These are phyloP conservation scores for Fusarium hostae DNA, from an alignment of 2,329 filamentous ascomycete species.

Conservation along the genomic window DNA sequence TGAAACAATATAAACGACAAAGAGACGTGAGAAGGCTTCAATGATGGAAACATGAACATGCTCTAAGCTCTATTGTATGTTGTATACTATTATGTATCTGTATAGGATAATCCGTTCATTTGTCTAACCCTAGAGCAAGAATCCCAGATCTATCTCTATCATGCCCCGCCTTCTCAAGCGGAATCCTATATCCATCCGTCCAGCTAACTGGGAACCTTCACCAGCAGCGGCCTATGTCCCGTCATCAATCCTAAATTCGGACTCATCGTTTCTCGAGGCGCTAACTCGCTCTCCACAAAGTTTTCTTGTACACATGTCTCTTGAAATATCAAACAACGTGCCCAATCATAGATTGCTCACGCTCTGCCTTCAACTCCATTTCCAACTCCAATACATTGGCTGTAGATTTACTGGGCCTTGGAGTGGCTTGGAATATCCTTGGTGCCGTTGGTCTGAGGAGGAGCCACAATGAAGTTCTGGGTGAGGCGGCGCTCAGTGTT, in stretches of 20 bases:
- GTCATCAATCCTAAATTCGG: conserved; percentile 44
- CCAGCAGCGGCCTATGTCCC: conserved; percentile 37
- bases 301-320: conserved; percentile 41
- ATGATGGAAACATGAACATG: conserved; percentile 13
- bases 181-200: conserved; percentile 36
- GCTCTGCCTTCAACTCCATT: conserved; percentile 8
- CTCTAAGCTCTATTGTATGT: conserved; percentile 29
- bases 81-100: conserved; percentile 38
- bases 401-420: conserved; percentile 46
- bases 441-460: conserved; percentile 51
- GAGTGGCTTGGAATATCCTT: conserved; percentile 54
- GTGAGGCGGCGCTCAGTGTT: conserved; percentile 64
- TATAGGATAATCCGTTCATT: conserved; percentile 43
- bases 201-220: conserved; percentile 34
- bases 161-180: conserved; percentile 29
- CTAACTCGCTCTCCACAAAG: conserved; percentile 35
- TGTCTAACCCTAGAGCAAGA: conserved; percentile 42
- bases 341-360: conserved; percentile 34
- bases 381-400: conserved; percentile 43
- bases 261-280: conserved; percentile 38
- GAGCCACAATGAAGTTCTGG: conserved; percentile 56
- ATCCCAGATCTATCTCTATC: conserved; percentile 44
- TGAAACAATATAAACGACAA: background rate
- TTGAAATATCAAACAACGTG: conserved; percentile 38
- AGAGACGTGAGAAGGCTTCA: background rate